These are phyloP conservation scores for Arabidopsis lyrata DNA, from an alignment of 441 rosid genomes.

Conservation along the genomic window DNA sequence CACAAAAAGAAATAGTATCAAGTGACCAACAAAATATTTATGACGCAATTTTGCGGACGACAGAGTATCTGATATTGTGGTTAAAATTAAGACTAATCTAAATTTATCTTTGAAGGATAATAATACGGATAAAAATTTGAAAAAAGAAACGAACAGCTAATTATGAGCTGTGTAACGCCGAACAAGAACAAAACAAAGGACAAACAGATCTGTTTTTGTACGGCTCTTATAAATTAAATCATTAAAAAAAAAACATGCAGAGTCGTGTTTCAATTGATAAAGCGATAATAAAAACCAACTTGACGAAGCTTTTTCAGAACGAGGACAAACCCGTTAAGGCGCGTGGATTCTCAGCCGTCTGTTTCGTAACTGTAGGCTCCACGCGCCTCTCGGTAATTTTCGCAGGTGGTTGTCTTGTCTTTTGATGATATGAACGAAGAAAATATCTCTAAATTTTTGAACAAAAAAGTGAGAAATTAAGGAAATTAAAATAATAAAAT, in stretches of 20 bases:
- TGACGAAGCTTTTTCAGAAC: not conserved
- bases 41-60: not conserved
- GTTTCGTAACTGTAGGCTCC: slow-evolving; percentile 38
- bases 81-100: slow-evolving; percentile 1
- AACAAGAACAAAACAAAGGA: slow-evolving; percentile 41
- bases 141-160: slow-evolving; percentile 37
- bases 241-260: slow-evolving; percentile 7
- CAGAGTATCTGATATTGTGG: not conserved
- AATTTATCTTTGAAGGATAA: slow-evolving; percentile 11
- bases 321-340: slow-evolving; percentile 21
- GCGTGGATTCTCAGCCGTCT: slow-evolving; percentile 47
- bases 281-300: slow-evolving; percentile 19
- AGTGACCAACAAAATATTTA: not conserved
- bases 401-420: slow-evolving; percentile 15
- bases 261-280: slow-evolving; percentile 45
- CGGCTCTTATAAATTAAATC: slow-evolving; percentile 38
- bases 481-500: not conserved
- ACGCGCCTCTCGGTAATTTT: slow-evolving; percentile 43
- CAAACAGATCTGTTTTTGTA: slow-evolving; percentile 39
- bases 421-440: not conserved
- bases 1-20: slow-evolving; percentile 6
- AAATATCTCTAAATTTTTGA: slow-evolving; percentile 36
- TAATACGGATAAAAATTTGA: slow-evolving; percentile 12
- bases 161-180: slow-evolving; percentile 35
- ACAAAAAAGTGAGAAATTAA: not conserved